Base-by-base conservation (phyloP, 2,329 filamentous ascomycete species). In the Sphaerulina musiva region DNA sequence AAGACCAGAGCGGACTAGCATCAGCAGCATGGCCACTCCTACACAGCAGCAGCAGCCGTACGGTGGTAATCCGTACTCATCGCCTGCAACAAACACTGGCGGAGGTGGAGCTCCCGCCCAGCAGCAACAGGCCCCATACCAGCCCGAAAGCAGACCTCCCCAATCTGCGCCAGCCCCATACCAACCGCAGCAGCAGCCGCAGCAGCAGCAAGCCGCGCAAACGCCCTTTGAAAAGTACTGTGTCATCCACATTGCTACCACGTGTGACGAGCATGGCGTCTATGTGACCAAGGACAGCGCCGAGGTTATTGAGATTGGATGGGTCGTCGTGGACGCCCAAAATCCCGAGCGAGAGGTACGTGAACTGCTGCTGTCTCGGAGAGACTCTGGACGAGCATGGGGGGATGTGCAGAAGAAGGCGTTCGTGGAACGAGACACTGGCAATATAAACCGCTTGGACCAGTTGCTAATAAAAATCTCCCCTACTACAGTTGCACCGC, bases 261-360 rank as follows among this genome's bases (percentile, higher is more conserved):
- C 93, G 64, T 98, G 93, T 76, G 93, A 98, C 73, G 93, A 98
- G 74, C 93, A 98, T 75, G 93, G 93, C 60, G 93, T 98, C 62
- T 98, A 98, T 74, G 93, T 98, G 56, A 98, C 93, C 57, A 97
- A 97, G 76, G 93, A 98, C 75, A 97, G 93, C 56, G 93, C 93
- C 59, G 93, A 98, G 78, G 93, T 98, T 63, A 98, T 98, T 73
- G 93, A 98, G 81, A 81, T 98, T 70, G 93, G 92, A 61, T 98
- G 93, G 93, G 95, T 97, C 69, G 77, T 98, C 68, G 64, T 68
- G 29, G 59, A 68, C 59, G 60, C 66, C 34, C 59, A 64, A 45
- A 66, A 69, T 55, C 65, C 66, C 20, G 61, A 62, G 59, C 65
- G 66, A 50, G 67, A 69, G 66, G 67, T 69, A 65, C 51, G 60